A percentile compares a stretch with the other conserved stretches of the same genome.
Conservation (phyloP, 2,329 filamentous ascomycete species). For the Colletotrichum sp. region DNA sequence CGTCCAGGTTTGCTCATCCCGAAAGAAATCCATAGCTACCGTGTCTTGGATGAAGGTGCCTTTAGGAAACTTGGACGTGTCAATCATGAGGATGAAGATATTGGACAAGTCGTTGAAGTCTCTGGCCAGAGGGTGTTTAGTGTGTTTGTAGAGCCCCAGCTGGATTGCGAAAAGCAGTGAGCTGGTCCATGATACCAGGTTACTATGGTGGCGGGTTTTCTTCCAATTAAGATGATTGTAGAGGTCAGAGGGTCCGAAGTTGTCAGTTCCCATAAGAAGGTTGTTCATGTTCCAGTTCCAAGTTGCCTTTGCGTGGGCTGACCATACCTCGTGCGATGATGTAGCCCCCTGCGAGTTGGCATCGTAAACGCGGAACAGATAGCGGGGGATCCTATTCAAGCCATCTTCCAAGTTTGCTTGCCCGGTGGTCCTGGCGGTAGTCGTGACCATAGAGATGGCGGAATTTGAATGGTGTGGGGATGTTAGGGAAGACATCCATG, state of each 20-base stretch:
- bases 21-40: too few species aligned
- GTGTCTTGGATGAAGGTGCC: too few species aligned
- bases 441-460: too few species aligned
- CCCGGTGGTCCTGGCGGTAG: too few species aligned
- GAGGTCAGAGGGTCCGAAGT: background rate
- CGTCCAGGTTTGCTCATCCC: too few species aligned
- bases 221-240: background rate
- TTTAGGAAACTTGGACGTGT: background rate
- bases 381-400: too few species aligned
- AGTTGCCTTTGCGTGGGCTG: background rate
- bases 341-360: background rate
- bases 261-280: too few species aligned
- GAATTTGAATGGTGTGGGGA: too few species aligned
- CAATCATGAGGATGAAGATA: background rate
- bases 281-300: too few species aligned
- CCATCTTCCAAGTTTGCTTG: too few species aligned
- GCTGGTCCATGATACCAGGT: background rate
- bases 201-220: accelerated
- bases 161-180: background rate
- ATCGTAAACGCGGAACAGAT: background rate
- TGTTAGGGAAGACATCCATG: too few species aligned
- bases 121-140: too few species aligned
- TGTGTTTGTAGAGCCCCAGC: background rate
- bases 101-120: background rate
- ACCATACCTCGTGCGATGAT: background rate